Base-by-base conservation (phyloP, 345 rosid genomes). In the Hibiscus mutabilis region DNA sequence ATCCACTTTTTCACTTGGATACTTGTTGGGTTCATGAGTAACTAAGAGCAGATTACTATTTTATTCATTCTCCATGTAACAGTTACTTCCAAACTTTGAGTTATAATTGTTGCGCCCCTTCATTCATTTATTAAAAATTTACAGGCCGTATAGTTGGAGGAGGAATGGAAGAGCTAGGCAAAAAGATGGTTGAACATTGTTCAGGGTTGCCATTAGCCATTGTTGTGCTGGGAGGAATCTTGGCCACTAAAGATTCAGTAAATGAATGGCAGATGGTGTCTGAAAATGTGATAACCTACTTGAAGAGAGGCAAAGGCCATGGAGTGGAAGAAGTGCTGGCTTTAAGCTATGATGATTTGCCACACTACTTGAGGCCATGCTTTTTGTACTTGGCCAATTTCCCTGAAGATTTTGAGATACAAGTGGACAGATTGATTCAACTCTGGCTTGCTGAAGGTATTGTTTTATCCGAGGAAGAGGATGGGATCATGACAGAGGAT, bases 381-480 rank as follows among this genome's bases (percentile, higher is more conserved):
- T 78, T 82, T 60, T 66, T 77, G 18, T 77, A 83, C 18, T 51
- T 79, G 31, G 73, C 11, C 4, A 63, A 64, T 42, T 82, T 82
- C 57, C 83, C 80, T 0, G 72, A 70, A 40, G 82, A 80, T 61
- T 69, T n/a, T 19, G 76, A 75, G 11, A 84, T 86, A 68, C 72
- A 73, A 1, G 49, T 40, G 0, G 75, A 53, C 10, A 79, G 73
- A 33, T 55, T 86, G 62, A 46, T 84, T 33, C 69, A 49, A 14
- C 70, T 84, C 61, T 86, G 84, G 87, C 57, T 84, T 19, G 80
- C 84, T 2, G 84, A 84, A 75, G 85, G 85, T 19, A 72, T 84
- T 8, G 3, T 18, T 55, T 11, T 19, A 53, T 16, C 70, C 1
- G 31, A 24, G 16, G 3, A 68, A 46, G 10, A 0, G 3, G 31